Evolutionary conservation across 2,329 filamentous ascomycete genomes (phyloP).

Genomic region (Fusarium abutilonis): DNA sequence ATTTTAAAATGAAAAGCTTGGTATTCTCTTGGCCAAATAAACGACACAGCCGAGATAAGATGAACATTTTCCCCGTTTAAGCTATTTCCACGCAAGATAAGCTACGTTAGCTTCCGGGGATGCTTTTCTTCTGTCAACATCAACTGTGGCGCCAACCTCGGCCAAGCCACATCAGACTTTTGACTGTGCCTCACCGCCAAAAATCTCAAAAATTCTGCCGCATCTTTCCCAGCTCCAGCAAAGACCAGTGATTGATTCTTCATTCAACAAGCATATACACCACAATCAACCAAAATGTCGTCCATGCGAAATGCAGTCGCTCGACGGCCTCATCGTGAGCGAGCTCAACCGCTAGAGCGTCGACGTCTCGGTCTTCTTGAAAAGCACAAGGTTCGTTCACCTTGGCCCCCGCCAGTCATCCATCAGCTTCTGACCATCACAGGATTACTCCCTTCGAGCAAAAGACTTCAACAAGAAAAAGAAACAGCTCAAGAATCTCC

Average conservation of each 20-base stretch:
- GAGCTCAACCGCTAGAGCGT: slow-evolving; percentile 85
- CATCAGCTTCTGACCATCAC: slow-evolving; percentile 20
- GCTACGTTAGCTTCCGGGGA: slow-evolving; percentile 16
- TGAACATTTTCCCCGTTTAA: not conserved
- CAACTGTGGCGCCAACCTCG: slow-evolving; percentile 18
- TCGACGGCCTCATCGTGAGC: slow-evolving; percentile 87
- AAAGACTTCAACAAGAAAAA: slow-evolving; percentile 75
- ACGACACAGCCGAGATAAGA: slow-evolving; percentile 7
- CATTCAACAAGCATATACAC: slow-evolving; percentile 4
- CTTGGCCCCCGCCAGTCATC: slow-evolving; percentile 6
- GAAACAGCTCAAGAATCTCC: slow-evolving; percentile 65
- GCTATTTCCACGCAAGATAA: slow-evolving; percentile 1
- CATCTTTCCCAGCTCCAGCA: slow-evolving; percentile 9
- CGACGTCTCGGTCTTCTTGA: slow-evolving; percentile 90
- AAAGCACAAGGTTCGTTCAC: slow-evolving; percentile 80
- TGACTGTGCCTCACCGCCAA: slow-evolving; percentile 49
- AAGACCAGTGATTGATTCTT: slow-evolving; percentile 20
- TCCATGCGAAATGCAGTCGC: slow-evolving; percentile 74
- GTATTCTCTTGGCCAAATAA: not conserved
- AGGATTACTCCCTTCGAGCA: slow-evolving; percentile 73
- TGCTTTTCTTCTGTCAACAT: slow-evolving; percentile 14
- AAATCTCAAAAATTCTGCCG: slow-evolving; percentile 53
- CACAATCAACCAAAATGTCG: slow-evolving; percentile 55
- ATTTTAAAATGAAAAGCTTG: slow-evolving; percentile 12
- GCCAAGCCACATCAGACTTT: slow-evolving; percentile 25